Conservation (phyloP, 2,329 filamentous ascomycete genomes). For the Cercospora canescens region DNA sequence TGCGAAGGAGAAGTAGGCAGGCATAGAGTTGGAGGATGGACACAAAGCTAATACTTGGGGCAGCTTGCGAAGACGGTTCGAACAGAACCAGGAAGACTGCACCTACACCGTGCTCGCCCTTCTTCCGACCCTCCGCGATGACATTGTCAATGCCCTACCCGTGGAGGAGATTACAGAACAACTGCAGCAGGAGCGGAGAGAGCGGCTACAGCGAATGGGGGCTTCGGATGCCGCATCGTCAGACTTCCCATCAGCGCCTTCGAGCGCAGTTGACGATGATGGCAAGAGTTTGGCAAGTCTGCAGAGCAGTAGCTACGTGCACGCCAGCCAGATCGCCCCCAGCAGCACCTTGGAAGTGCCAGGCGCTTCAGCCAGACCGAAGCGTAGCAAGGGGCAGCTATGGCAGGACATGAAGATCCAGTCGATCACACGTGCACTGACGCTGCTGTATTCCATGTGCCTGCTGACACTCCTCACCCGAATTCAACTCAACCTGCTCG, state of each 20-base stretch:
- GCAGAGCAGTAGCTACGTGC: slow-evolving; percentile 76
- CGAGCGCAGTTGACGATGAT: slow-evolving; percentile 82
- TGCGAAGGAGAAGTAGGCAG: slow-evolving; percentile 88
- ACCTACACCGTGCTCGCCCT: slow-evolving; percentile 97
- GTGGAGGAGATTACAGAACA: slow-evolving; percentile 92
- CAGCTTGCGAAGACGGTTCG: slow-evolving; percentile 91
- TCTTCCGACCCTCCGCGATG: slow-evolving; percentile 85
- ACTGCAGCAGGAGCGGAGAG: slow-evolving; percentile 87
- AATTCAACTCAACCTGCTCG: slow-evolving; percentile 95
- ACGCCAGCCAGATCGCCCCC: slow-evolving; percentile 73
- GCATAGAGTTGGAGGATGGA: not conserved
- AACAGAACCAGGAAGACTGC: slow-evolving; percentile 98
- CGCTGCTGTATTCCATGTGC: slow-evolving; percentile 85
- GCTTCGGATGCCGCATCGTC: slow-evolving; percentile 59
- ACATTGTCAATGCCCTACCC: slow-evolving; percentile 82
- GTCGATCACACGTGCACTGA: slow-evolving; percentile 87
- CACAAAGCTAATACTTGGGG: slow-evolving; percentile 12
- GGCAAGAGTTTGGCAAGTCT: slow-evolving; percentile 74
- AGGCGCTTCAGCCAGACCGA: slow-evolving; percentile 50
- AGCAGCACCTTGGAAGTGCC: slow-evolving; percentile 25
- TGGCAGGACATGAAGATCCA: slow-evolving; percentile 98
- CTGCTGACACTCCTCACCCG: slow-evolving; percentile 89
- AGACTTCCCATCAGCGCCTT: slow-evolving; percentile 57
- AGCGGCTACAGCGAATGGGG: slow-evolving; percentile 53
- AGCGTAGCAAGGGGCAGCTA: slow-evolving; percentile 85